Evolutionary conservation across 2,329 filamentous ascomycete species (phyloP).

Genomic region (Curvularia spicifera): DNA sequence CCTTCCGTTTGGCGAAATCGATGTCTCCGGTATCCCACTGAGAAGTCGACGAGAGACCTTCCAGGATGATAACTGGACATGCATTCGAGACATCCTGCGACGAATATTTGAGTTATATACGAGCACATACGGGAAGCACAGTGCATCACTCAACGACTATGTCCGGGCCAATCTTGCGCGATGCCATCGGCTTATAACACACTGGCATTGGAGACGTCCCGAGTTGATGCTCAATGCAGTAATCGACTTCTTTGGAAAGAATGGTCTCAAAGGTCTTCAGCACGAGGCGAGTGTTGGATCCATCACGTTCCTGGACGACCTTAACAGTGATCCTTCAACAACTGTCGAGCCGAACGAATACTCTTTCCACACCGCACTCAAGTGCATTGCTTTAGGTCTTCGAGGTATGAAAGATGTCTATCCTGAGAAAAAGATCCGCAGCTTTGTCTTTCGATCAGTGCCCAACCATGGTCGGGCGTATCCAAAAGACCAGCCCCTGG

Average conservation of each 20-base stretch:
- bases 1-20: slow-evolving; percentile 62
- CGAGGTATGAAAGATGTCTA: slow-evolving; percentile 55
- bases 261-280: slow-evolving; percentile 58
- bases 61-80: slow-evolving; percentile 57
- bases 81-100: slow-evolving; percentile 55
- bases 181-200: slow-evolving; percentile 60
- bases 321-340: slow-evolving; percentile 54
- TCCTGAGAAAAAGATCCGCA: slow-evolving; percentile 61
- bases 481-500: slow-evolving; percentile 63
- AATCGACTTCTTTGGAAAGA: slow-evolving; percentile 66
- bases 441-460: slow-evolving; percentile 63
- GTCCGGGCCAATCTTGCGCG: slow-evolving; percentile 59
- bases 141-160: slow-evolving; percentile 62
- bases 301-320: slow-evolving; percentile 60
- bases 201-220: slow-evolving; percentile 65
- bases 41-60: slow-evolving; percentile 51
- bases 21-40: slow-evolving; percentile 56
- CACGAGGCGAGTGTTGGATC: slow-evolving; percentile 61
- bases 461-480: slow-evolving; percentile 67
- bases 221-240: slow-evolving; percentile 60
- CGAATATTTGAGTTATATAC: slow-evolving; percentile 58
- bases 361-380: slow-evolving; percentile 66
- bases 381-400: slow-evolving; percentile 60
- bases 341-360: slow-evolving; percentile 57
- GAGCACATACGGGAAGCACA: slow-evolving; percentile 46